Conservation (phyloP, 306 rosid genomes). For the Fagus crenata region DNA sequence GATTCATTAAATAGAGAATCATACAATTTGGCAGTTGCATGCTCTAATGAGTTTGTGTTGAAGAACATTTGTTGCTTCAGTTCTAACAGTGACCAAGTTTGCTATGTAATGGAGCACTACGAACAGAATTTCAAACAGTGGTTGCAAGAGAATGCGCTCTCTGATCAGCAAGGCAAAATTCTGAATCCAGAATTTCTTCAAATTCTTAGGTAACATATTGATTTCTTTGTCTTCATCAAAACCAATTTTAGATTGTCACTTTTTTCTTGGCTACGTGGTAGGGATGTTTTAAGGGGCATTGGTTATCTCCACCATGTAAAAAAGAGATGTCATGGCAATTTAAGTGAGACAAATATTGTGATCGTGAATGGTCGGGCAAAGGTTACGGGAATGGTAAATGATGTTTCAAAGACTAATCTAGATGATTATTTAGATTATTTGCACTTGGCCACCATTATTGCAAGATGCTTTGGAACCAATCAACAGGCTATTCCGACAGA, state of each 20-base stretch:
- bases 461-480: background rate
- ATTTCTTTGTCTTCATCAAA: background rate
- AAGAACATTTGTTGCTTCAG: background rate
- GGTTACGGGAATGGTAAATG: slow-evolving; percentile 2
- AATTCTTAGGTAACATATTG: background rate
- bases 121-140: background rate
- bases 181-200: slow-evolving; percentile 8
- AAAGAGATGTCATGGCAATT: slow-evolving; percentile 1
- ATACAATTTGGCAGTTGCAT: background rate
- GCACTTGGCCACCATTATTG: background rate
- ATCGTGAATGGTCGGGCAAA: slow-evolving; percentile 6
- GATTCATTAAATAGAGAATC: slow-evolving; percentile 1
- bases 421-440: background rate
- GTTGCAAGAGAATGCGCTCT: slow-evolving; percentile 3
- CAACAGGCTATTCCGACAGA: background rate
- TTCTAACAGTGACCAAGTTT: background rate
- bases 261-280: background rate
- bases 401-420: background rate
- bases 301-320: background rate
- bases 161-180: background rate
- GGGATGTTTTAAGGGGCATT: slow-evolving; percentile 15
- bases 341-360: slow-evolving; percentile 4
- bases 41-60: background rate
- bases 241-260: background rate
- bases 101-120: background rate